Conservation (phyloP, 1,284 basidiomycete genomes). For the Naganishia cerealis region DNA sequence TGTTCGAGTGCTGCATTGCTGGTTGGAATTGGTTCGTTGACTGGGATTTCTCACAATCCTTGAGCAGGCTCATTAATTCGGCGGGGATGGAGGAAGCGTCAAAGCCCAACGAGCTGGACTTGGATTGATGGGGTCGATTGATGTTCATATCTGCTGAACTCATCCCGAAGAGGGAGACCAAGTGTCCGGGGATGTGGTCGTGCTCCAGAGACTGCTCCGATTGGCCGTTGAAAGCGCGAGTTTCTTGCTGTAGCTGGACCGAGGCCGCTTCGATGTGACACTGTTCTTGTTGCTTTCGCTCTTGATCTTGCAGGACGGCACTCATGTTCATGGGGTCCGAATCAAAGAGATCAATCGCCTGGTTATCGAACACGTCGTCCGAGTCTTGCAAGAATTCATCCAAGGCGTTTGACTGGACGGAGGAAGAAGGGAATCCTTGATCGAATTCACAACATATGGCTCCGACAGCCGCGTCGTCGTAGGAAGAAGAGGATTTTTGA, state of each 20-base stretch:
- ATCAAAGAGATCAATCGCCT: constrained; percentile 7
- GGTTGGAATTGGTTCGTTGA: not conserved
- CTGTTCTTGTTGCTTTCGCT: constrained; percentile 14
- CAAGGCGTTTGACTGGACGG: constrained; percentile 5
- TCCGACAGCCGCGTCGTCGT: constrained; percentile 25
- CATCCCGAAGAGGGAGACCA: constrained; percentile 23
- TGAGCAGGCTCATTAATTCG: not conserved
- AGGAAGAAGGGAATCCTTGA: constrained; percentile 3
- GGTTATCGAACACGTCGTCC: constrained; percentile 5
- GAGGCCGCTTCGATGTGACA: not conserved
- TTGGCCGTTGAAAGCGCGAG: constrained; percentile 10
- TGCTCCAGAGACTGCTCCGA: constrained; percentile 23
- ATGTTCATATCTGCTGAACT: constrained; percentile 4
- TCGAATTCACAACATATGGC: constrained; percentile 24
- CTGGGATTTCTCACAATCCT: not conserved
- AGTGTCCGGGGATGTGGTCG: constrained; percentile 22
- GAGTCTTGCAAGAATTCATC: constrained; percentile 24
- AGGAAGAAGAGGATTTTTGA: constrained; percentile 26
- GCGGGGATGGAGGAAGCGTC: not conserved
- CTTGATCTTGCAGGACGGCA: constrained; percentile 20
- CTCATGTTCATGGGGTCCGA: constrained; percentile 10
- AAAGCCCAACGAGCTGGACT: not conserved
- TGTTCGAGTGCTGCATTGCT: not conserved
- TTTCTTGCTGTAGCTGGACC: constrained; percentile 14
- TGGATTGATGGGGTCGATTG: not conserved